Evolutionary conservation across 2,329 filamentous ascomycete genomes (phyloP).

Genomic region (Chrysoporthe deuterocubensis): DNA sequence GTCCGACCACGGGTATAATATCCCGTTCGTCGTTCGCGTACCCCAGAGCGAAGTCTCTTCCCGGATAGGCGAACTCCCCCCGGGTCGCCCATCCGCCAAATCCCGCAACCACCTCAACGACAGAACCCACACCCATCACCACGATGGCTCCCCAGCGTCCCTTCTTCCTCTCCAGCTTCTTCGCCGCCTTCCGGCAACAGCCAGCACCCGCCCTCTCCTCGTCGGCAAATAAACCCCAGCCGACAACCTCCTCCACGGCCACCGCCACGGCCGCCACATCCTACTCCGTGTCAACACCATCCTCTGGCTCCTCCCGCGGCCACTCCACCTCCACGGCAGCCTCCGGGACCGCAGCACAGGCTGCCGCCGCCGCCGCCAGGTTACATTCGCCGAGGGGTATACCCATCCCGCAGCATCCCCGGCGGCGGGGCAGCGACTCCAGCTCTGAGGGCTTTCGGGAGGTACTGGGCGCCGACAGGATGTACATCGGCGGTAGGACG

Average conservation of each 20-base stretch:
- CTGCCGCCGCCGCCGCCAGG: slow-evolving; percentile 33
- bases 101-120: background rate
- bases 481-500: slow-evolving; percentile 80
- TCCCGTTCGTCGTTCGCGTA: background rate
- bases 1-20: background rate
- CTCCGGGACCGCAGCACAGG: slow-evolving; percentile 37
- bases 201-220: slow-evolving; percentile 40
- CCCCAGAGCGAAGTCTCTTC: background rate
- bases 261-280: slow-evolving; percentile 31
- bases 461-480: slow-evolving; percentile 73
- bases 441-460: slow-evolving; percentile 77
- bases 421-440: slow-evolving; percentile 72
- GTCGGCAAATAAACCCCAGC: slow-evolving; percentile 43
- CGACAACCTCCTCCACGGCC: slow-evolving; percentile 34
- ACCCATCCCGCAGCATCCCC: slow-evolving; percentile 46
- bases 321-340: slow-evolving; percentile 8
- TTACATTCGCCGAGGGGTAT: slow-evolving; percentile 36
- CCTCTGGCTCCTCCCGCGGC: slow-evolving; percentile 34
- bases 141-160: slow-evolving; percentile 58
- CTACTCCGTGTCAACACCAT: slow-evolving; percentile 33
- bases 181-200: slow-evolving; percentile 59
- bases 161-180: slow-evolving; percentile 61
- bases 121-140: background rate
- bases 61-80: background rate
- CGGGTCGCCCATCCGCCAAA: background rate